These are phyloP conservation scores for Aphanomyces astaci DNA, from an alignment of 352 stramenopile species.

Conservation along the genomic window DNA sequence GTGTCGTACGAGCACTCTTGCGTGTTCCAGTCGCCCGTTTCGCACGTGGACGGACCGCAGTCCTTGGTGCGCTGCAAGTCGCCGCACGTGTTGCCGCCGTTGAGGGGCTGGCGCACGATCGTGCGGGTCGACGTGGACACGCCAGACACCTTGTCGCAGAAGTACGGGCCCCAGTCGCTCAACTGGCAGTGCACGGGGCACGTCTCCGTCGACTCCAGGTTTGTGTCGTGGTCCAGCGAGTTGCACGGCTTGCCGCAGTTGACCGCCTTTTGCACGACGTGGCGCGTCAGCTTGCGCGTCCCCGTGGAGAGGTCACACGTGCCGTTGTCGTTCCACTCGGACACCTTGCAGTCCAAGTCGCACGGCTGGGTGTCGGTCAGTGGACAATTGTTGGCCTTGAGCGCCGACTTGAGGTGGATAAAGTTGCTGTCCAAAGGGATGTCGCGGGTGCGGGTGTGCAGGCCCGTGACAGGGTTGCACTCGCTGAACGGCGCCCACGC, in stretches of 20 bases:
- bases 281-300: neutral
- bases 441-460: conserved; percentile 1
- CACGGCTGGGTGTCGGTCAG: neutral
- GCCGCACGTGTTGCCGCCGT: neutral
- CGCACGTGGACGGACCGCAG: neutral
- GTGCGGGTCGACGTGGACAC: neutral
- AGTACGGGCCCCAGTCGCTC: neutral
- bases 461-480: neutral
- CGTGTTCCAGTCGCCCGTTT: neutral
- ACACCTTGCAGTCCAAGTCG: conserved; percentile 3
- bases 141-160: conserved; percentile 4
- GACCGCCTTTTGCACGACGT: neutral
- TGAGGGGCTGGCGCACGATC: neutral
- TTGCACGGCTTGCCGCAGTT: conserved; percentile 16
- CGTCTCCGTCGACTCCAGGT: neutral
- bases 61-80: neutral
- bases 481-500: neutral
- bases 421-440: conserved; percentile 1
- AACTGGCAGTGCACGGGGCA: neutral
- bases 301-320: conserved; percentile 1
- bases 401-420: neutral
- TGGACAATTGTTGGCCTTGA: neutral
- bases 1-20: neutral
- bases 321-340: neutral
- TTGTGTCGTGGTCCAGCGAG: conserved; percentile 11